Base-by-base conservation (phyloP, 2,329 filamentous ascomycete genomes). In the Neofusicoccum kwambonambiense region DNA sequence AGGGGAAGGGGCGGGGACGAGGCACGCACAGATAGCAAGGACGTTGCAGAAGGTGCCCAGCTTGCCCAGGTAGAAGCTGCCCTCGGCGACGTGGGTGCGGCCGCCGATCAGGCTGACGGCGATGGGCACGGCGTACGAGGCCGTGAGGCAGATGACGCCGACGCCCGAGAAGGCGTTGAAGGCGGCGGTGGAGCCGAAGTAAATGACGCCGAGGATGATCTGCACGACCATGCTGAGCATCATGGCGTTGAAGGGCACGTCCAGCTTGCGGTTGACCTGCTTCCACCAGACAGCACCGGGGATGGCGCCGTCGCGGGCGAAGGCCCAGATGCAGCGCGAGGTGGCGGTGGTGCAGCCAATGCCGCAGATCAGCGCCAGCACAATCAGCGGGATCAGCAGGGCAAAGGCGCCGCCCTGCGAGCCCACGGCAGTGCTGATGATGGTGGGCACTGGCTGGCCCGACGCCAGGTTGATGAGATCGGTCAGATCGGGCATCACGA, bases 101-200 rank as follows among this genome's bases (percentile, higher is more conserved):
- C 87, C 83, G 27, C 83, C 83, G 64, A 87, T 71, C 69, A 91
- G 76, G 62, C 84, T 90, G 67, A 90, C 85, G 27, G 84, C 82
- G 62, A 91, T 88, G 17, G 90, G 89, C 1, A 82, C 82, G 41
- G 86, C 88, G 71, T 92, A 92, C 60, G 88, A 86, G 44, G 88
- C 80, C 0, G 89, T 91, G 73, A 89, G 79, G 72, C 84, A 88
- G 71, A 90, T 90, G 75, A 90, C 88, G 70, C 87, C 88, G 17
- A 89, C 86, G 66, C 87, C 87, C 0, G 86, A 88, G 75, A 91
- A 90, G 64, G 89, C 89, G 72, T 88, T 90, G 80, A 90, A 91
- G n/a, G 88, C 89, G 11, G 87, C 85, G 0, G 82, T 77, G 1
- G 87, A 89, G 52, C 89, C 89, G 68, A 91, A 89, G 79, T 90